A percentile compares a stretch with the other conserved stretches of the same genome.
Conservation (phyloP, 2,329 filamentous ascomycete species). For the Clarireedia monteithiana region DNA sequence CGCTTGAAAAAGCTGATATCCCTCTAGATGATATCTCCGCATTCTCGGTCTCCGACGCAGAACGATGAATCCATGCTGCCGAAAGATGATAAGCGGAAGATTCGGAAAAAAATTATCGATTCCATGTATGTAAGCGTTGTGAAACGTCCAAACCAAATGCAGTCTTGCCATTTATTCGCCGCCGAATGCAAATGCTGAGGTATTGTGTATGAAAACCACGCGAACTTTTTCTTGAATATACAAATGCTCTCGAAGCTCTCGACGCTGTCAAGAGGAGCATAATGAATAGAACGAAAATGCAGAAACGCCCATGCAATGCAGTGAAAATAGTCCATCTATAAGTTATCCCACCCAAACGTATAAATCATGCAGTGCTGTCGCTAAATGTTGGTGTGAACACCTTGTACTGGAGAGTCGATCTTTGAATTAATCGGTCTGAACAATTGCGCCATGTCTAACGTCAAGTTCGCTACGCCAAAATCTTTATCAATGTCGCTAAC, state of each 20-base stretch:
- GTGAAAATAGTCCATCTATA: constrained; percentile 4
- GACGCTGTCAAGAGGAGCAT: constrained; percentile 2
- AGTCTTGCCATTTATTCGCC: not conserved
- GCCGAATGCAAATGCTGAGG: constrained; percentile 3
- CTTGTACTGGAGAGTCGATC: constrained; percentile 31
- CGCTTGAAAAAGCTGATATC: constrained; percentile 3
- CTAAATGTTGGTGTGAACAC: constrained; percentile 26
- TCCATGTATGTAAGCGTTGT: not conserved
- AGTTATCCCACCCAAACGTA: constrained; percentile 11
- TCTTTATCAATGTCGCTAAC: constrained; percentile 61
- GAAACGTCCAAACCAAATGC: not conserved
- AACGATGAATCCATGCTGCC: not conserved
- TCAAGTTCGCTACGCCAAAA: constrained; percentile 56
- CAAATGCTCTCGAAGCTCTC: not conserved
- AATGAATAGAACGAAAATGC: constrained; percentile 4
- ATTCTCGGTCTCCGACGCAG: not conserved
- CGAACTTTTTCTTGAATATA: constrained; percentile 7
- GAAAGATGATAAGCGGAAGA: not conserved
- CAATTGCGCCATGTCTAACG: constrained; percentile 63
- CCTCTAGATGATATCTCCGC: constrained; percentile 3
- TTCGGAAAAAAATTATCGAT: not conserved
- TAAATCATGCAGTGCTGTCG: constrained; percentile 14
- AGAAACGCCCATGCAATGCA: constrained; percentile 10
- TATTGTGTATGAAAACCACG: constrained; percentile 1
- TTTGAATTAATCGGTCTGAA: constrained; percentile 51